These are phyloP conservation scores for Penicillium sp. DNA, from an alignment of 2,329 filamentous ascomycete genomes.

Conservation along the genomic window DNA sequence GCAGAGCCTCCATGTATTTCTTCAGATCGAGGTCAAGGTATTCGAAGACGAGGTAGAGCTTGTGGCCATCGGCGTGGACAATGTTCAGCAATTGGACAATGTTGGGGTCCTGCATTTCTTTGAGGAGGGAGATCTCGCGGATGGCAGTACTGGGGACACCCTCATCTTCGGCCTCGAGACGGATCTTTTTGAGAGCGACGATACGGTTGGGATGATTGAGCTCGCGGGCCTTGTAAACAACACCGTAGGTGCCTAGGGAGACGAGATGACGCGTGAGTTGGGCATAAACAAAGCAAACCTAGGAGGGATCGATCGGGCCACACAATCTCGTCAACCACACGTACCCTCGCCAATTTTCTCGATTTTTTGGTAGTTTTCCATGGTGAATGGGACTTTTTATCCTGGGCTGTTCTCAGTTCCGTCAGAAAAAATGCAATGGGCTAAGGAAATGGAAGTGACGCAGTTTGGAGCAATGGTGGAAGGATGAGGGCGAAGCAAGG, in stretches of 20 bases:
- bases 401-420: neutral
- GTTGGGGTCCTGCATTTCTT: constrained; percentile 90
- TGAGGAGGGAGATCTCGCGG: constrained; percentile 88
- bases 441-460: constrained; percentile 1
- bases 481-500: constrained; percentile 17
- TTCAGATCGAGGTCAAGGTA: constrained; percentile 90
- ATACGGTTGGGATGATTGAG: constrained; percentile 79
- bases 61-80: constrained; percentile 90
- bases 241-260: constrained; percentile 78
- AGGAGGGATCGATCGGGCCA: neutral
- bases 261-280: constrained; percentile 16
- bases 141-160: constrained; percentile 91
- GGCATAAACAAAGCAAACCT: constrained; percentile 1
- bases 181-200: constrained; percentile 92
- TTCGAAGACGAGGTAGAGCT: constrained; percentile 90
- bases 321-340: constrained; percentile 27
- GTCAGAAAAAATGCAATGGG: constrained; percentile 5
- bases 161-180: constrained; percentile 91
- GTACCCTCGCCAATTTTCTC: constrained; percentile 95
- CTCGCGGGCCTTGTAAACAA: constrained; percentile 92
- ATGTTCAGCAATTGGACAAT: constrained; percentile 88
- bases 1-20: constrained; percentile 93
- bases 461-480: constrained; percentile 5
- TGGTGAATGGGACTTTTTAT: constrained; percentile 39
- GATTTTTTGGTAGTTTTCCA: constrained; percentile 97